Evolutionary conservation across 345 rosid species (phyloP).

Genomic region (Acer campestre): DNA sequence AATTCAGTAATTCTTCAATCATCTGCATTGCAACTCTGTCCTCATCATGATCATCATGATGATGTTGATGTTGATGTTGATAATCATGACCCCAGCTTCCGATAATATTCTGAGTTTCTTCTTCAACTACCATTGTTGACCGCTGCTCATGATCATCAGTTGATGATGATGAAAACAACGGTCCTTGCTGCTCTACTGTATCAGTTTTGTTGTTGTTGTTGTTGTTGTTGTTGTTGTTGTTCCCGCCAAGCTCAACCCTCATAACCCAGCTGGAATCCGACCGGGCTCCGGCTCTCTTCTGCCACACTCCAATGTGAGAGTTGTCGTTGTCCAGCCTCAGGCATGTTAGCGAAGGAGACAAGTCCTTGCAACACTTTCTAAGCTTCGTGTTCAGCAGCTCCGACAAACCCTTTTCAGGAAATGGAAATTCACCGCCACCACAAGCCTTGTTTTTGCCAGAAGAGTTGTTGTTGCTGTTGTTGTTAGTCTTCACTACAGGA

Average conservation of each 20-base stretch:
- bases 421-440: conserved; percentile 18
- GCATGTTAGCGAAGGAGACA: conserved; percentile 65
- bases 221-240: too few relatives aligned
- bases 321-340: conserved; percentile 68
- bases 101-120: conserved; percentile 21
- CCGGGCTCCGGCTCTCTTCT: conserved; percentile 59
- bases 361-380: conserved; percentile 54
- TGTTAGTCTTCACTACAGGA: conserved; percentile 28
- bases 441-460: neutral
- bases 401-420: conserved; percentile 45
- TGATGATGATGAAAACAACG: conserved; percentile 21
- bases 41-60: conserved; percentile 36
- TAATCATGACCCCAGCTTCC: neutral
- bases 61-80: too few relatives aligned
- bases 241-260: conserved; percentile 57
- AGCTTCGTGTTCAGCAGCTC: conserved; percentile 61
- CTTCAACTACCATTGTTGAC: neutral
- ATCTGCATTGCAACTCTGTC: conserved; percentile 67
- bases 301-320: conserved; percentile 81
- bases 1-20: conserved; percentile 72
- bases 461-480: neutral
- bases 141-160: neutral
- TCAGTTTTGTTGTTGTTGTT: neutral
- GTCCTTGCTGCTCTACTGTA: neutral
- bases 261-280: conserved; percentile 66